These are phyloP conservation scores for Camelina laxa DNA, from an alignment of 345 rosid species.

Conservation along the genomic window DNA sequence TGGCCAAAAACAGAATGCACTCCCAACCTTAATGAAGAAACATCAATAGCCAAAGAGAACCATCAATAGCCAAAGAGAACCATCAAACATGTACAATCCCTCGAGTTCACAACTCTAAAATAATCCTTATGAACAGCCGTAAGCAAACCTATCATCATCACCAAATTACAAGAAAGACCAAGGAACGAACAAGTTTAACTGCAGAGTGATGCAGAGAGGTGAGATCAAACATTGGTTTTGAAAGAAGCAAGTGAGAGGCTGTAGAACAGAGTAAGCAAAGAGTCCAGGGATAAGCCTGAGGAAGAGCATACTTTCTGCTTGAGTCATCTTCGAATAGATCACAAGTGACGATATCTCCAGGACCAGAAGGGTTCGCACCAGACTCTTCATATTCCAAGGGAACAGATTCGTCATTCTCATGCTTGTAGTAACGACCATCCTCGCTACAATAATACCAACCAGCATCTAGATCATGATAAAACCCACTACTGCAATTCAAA, in stretches of 20 bases:
- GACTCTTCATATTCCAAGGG: slow-evolving; percentile 51
- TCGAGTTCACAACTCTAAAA: too few species aligned
- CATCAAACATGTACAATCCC: too few species aligned
- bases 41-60: too few species aligned
- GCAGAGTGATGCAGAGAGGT: slow-evolving; percentile 58
- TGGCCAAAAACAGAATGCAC: too few species aligned
- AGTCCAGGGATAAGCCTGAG: slow-evolving; percentile 55
- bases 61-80: too few species aligned
- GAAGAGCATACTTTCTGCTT: slow-evolving; percentile 17
- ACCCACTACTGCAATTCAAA: slow-evolving; percentile 67
- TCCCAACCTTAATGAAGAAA: too few species aligned
- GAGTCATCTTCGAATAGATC: slow-evolving; percentile 42
- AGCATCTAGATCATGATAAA: slow-evolving; percentile 80
- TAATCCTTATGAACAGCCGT: too few species aligned
- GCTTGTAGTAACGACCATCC: slow-evolving; percentile 80
- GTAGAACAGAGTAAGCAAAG: slow-evolving; percentile 58
- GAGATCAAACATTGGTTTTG: slow-evolving; percentile 62
- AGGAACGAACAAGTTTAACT: too few species aligned
- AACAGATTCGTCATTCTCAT: slow-evolving; percentile 76
- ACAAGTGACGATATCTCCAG: too few species aligned
- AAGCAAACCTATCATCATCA: too few species aligned
- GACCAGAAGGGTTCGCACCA: slow-evolving; percentile 30
- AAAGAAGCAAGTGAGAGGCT: slow-evolving; percentile 58
- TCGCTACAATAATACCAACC: slow-evolving; percentile 89
- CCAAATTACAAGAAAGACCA: too few species aligned